Base-by-base conservation (phyloP, 352 stramenopile species). In the Globisporangium cystogenes region DNA sequence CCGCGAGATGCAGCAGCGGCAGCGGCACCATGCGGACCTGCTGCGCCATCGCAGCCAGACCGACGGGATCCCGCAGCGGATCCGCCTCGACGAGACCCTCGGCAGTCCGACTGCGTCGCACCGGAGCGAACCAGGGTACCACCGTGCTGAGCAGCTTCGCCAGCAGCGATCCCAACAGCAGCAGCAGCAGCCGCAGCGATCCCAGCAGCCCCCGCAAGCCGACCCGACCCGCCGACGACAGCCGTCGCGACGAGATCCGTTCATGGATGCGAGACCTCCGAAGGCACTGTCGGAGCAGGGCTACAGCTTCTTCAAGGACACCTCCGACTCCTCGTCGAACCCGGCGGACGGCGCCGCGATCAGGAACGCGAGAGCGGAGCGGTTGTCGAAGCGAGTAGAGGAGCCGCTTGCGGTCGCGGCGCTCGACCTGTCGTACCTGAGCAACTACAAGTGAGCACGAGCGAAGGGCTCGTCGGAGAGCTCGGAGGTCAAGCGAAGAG, bases 401-500 rank as follows among this genome's bases (percentile, higher is more conserved):
- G 48, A 54, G 29, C 39, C 43, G 23, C 26, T n/a, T 6, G 10
- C 7, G 16, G 20, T 23, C 1, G 43, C 11, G 16, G 27, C 23
- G 20, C 35, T 67, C 26, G 60, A 67, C 31, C 57, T 67, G 14
- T 67, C 60, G 24, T 67, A 67, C 23, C 45, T 67, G 12, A 64
- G 49, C 49, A 62, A 33, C 44, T 67, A 55, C 55, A 67, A 67
- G 55, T 67, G 29, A 3, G 35, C 35, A n/a, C 23, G 37, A 39
- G n/a, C 23, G 20, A 2, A 18, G 33, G 33, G 10, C 10, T 39
- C 11, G 33, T n/a, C 12, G 12, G 33, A 12, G 4, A 12, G 8
- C 33, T 39, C 3, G 11, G 12, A 18, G 33, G 3, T 16, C 12
- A 39, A 39, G 14, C n/a, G n/a, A n/a, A 18, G 33, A 39, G 33